Evolutionary conservation across 257 asterid genomes (phyloP).

Genomic region (Euphrasia confusa): DNA sequence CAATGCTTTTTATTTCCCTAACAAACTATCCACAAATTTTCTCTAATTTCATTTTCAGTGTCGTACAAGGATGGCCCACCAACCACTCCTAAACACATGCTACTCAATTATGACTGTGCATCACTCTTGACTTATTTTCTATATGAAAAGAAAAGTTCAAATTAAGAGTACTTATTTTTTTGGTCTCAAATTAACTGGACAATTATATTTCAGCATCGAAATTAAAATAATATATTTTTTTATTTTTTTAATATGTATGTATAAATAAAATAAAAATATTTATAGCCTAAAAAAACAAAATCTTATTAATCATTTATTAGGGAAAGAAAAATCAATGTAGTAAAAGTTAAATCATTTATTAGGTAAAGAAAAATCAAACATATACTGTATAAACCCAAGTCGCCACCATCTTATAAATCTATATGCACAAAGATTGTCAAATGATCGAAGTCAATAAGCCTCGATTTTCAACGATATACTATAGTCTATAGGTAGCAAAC

Average conservation of each 20-base stretch:
- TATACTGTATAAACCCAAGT: neutral
- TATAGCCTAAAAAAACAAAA: no score
- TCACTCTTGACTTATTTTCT: neutral
- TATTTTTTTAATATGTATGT: no score
- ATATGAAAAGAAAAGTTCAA: no score
- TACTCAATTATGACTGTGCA: conserved; percentile 12
- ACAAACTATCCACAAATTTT: no score
- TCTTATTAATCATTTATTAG: no score
- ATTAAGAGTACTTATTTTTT: no score
- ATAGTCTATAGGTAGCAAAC: neutral
- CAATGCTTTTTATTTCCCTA: no score
- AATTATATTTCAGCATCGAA: no score
- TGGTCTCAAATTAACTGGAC: no score
- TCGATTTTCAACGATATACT: neutral
- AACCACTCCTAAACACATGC: conserved; percentile 28
- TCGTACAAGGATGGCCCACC: conserved; percentile 34
- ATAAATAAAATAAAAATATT: no score
- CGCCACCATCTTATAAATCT: neutral
- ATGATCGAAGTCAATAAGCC: neutral
- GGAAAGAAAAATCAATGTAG: neutral
- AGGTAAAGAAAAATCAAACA: neutral
- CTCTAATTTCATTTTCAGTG: conserved; percentile 22
- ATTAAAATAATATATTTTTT: no score
- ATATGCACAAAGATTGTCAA: neutral
- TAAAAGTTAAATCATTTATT: neutral